A percentile compares a stretch with the other conserved stretches of the same genome.
phyloP scores from a whole-genome alignment of 78 protist genomes.

The Planoprotostelium fungivorum region DNA sequence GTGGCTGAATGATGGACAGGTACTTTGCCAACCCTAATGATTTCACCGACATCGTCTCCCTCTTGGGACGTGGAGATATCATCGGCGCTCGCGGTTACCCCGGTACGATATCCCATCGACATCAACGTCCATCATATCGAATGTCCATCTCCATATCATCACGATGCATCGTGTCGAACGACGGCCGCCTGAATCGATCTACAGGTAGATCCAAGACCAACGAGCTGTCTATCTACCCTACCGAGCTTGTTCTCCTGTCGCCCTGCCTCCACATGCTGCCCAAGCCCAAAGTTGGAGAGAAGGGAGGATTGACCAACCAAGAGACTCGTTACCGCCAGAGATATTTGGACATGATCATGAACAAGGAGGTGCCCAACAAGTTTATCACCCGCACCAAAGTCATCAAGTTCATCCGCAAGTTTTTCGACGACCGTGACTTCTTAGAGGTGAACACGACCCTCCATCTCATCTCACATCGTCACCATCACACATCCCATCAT shows the following conservation, averaged over 20 bases:
- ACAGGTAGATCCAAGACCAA: slow-evolving; percentile 84
- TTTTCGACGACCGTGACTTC: slow-evolving; percentile 80
- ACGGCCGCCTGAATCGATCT: too few species aligned
- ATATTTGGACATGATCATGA: slow-evolving; percentile 95
- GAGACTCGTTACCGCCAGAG: slow-evolving; percentile 91
- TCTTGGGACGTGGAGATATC: slow-evolving; percentile 96
- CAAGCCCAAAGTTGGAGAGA: background rate
- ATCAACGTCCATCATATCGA: background rate
- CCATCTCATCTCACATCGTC: too few species aligned
- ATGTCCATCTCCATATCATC: background rate
- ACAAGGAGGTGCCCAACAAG: slow-evolving; percentile 56
- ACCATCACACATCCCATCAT: too few species aligned
- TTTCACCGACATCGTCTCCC: slow-evolving; percentile 51
- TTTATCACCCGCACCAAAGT: slow-evolving; percentile 79
- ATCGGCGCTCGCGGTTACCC: slow-evolving; percentile 96
- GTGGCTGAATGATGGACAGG: too few species aligned
- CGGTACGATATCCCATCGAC: slow-evolving; percentile 10
- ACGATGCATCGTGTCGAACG: background rate
- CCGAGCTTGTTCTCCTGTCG: slow-evolving; percentile 75
- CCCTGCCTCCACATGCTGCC: slow-evolving; percentile 99
- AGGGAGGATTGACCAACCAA: slow-evolving; percentile 61
- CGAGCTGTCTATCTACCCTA: slow-evolving; percentile 92
- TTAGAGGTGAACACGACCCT: slow-evolving; percentile 68
- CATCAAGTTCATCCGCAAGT: slow-evolving; percentile 82
- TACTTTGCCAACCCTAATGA: slow-evolving; percentile 22